A percentile compares a stretch with the other conserved stretches of the same genome.
Conservation (phyloP, 257 asterid species). For the Primulina eburnea region DNA sequence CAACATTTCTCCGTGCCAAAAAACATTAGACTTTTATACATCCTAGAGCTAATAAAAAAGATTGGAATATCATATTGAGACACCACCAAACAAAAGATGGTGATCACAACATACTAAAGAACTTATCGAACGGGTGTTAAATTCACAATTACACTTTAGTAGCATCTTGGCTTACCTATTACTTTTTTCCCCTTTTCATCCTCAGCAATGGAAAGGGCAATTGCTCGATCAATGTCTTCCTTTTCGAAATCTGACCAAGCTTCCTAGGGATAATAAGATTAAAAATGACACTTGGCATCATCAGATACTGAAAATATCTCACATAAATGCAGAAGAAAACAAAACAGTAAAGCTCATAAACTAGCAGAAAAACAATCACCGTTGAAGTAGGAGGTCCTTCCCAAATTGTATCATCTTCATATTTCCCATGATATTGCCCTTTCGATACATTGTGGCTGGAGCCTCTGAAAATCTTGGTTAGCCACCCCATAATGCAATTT, state of each 20-base stretch:
- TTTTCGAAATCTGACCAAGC: conserved; percentile 71
- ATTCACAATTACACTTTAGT: conserved; percentile 16
- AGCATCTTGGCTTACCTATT: conserved; percentile 53
- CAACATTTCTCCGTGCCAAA: not conserved
- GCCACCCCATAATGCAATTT: conserved; percentile 64
- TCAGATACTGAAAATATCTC: conserved; percentile 17
- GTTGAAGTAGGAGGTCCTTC: conserved; percentile 56
- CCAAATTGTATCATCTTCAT: conserved; percentile 57
- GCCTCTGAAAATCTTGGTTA: conserved; percentile 79
- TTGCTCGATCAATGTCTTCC: conserved; percentile 85
- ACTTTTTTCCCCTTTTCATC: conserved; percentile 73
- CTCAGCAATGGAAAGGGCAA: conserved; percentile 80
- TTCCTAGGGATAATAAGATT: conserved; percentile 47
- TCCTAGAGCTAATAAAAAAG: conserved; percentile 5
- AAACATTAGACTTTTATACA: not conserved
- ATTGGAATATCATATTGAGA: not conserved
- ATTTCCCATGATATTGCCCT: conserved; percentile 77
- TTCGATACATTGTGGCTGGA: conserved; percentile 54
- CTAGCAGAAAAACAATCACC: conserved; percentile 39
- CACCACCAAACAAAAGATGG: not conserved
- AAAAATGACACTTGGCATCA: conserved; percentile 10
- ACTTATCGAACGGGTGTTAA: conserved; percentile 22
- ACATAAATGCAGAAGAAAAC: conserved; percentile 1
- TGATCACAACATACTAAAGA: not conserved
- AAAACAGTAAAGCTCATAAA: conserved; percentile 10